A percentile compares a stretch with the other conserved stretches of the same genome.
Evolutionary conservation across 2,329 filamentous ascomycete genomes (phyloP).

Genomic region (Ustulina deusta): DNA sequence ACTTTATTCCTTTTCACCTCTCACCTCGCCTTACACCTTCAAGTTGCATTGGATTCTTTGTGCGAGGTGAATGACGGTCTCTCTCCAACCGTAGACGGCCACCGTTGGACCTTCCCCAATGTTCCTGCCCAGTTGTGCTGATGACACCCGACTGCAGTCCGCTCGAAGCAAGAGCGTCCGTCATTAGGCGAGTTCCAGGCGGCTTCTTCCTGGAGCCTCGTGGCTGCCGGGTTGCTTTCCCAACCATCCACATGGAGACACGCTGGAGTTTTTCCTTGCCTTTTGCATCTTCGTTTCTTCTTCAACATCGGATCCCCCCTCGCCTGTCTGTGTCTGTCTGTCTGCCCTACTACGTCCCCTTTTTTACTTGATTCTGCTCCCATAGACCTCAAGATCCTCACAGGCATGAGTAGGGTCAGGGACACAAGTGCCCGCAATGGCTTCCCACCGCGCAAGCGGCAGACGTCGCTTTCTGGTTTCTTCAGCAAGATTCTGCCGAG

Average conservation of each 20-base stretch:
- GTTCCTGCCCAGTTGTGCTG: not conserved
- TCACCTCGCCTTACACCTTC: not conserved
- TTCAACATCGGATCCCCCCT: constrained; percentile 15
- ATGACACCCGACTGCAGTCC: not conserved
- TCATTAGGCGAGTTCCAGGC: not conserved
- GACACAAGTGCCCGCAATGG: constrained; percentile 20
- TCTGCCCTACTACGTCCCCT: constrained; percentile 26
- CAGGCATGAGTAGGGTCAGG: constrained; percentile 37
- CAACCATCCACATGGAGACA: not conserved
- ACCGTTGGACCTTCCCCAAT: constrained; percentile 6
- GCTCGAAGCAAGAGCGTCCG: not conserved
- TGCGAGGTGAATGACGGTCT: not conserved
- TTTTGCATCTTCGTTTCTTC: constrained; percentile 33
- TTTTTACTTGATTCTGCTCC: constrained; percentile 18
- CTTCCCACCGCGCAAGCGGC: constrained; percentile 36
- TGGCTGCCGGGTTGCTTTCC: not conserved
- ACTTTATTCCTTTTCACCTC: constrained; percentile 21
- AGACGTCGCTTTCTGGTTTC: constrained; percentile 55
- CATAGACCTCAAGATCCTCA: not conserved
- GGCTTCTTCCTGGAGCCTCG: not conserved
- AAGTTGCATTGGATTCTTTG: not conserved
- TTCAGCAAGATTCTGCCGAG: constrained; percentile 62
- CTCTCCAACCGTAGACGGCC: not conserved
- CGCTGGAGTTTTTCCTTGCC: not conserved
- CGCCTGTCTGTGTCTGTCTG: not conserved